Percentiles rank a stretch among this genome's conserved stretches.
Evolutionary conservation across 192 early-diverging fungal species (phyloP).

Genomic region (Physocladia obscura): DNA sequence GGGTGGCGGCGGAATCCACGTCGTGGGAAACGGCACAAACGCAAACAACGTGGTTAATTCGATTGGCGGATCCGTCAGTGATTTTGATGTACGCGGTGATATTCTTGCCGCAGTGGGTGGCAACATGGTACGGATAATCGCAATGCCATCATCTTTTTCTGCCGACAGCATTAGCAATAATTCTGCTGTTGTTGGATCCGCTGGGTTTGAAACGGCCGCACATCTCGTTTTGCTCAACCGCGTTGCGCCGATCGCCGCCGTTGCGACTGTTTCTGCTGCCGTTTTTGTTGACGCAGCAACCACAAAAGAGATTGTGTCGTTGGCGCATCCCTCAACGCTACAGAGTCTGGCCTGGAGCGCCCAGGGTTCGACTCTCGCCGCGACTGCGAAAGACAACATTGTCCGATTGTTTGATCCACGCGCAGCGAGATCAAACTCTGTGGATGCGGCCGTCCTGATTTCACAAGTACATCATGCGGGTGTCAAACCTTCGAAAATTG

Average conservation of each 20-base stretch:
- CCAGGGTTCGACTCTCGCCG: constrained; percentile 54
- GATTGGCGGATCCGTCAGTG: background rate
- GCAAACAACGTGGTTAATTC: background rate
- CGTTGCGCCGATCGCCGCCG: background rate
- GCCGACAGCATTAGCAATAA: background rate
- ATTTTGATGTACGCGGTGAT: background rate
- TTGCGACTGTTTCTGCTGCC: background rate
- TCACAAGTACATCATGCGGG: constrained; percentile 50
- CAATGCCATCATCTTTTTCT: background rate
- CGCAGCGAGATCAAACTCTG: background rate
- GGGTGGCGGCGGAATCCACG: background rate
- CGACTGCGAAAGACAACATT: constrained; percentile 54
- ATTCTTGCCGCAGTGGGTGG: background rate
- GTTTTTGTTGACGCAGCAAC: background rate
- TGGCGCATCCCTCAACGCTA: background rate
- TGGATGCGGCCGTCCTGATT: background rate
- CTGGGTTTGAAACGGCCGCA: background rate
- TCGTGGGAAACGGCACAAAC: background rate
- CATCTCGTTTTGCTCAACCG: background rate
- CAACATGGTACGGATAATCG: background rate
- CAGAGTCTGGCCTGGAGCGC: constrained; percentile 63
- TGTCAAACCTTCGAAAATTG: constrained; percentile 61
- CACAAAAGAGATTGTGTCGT: background rate
- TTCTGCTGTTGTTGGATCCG: background rate
- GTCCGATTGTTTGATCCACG: constrained; percentile 67